These are phyloP conservation scores for Thraustotheca clavata DNA, from an alignment of 352 stramenopile species.

Conservation along the genomic window DNA sequence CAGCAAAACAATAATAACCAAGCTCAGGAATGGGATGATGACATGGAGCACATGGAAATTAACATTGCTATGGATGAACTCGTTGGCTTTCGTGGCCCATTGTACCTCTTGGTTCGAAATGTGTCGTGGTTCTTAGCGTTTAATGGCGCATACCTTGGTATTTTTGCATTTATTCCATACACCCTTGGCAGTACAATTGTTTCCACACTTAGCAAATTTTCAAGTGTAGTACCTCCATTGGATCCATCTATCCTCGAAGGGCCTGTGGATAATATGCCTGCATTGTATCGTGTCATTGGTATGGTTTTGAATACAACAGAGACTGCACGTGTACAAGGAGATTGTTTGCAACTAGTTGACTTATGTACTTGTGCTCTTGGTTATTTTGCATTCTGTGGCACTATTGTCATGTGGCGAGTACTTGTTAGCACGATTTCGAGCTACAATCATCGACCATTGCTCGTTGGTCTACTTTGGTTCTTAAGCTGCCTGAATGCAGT, in stretches of 20 bases:
- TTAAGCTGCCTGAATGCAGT: constrained; percentile 74
- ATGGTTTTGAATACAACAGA: constrained; percentile 47
- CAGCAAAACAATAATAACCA: constrained; percentile 25
- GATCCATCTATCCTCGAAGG: background rate
- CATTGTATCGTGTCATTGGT: constrained; percentile 40
- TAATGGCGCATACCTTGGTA: constrained; percentile 93
- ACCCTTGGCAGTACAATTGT: constrained; percentile 88
- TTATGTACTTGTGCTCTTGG: constrained; percentile 69
- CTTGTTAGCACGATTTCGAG: constrained; percentile 77
- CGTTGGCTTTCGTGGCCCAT: constrained; percentile 91
- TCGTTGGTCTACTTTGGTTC: constrained; percentile 71
- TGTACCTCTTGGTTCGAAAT: constrained; percentile 92
- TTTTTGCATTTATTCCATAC: constrained; percentile 95
- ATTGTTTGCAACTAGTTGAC: constrained; percentile 80
- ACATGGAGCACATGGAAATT: constrained; percentile 89
- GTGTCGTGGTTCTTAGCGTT: constrained; percentile 96
- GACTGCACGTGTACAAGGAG: constrained; percentile 47
- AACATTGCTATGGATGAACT: constrained; percentile 96
- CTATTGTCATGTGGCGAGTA: constrained; percentile 75
- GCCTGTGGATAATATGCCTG: constrained; percentile 23
- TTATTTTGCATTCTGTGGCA: constrained; percentile 77
- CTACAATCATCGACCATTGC: constrained; percentile 73
- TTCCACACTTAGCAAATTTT: constrained; percentile 56
- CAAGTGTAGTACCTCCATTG: constrained; percentile 36
- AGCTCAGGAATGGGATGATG: constrained; percentile 65